Conservation (phyloP, 257 asterid genomes). For the Capsicum baccatum region DNA sequence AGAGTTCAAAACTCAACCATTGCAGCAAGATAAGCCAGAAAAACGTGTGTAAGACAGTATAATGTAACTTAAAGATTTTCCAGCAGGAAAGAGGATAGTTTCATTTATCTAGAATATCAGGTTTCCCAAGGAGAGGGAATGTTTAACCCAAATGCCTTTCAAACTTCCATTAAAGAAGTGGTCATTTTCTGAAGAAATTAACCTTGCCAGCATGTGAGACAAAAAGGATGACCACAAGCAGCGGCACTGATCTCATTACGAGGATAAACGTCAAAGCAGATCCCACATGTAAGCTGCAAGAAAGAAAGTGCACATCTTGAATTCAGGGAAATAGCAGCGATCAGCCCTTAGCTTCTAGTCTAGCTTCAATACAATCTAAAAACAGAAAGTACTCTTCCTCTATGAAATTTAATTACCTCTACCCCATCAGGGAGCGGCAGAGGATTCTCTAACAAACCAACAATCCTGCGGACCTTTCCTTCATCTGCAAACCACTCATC, state of each 20-base stretch:
- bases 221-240: constrained; percentile 93
- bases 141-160: background rate
- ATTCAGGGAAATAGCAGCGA: constrained; percentile 3
- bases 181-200: constrained; percentile 17
- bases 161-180: constrained; percentile 19
- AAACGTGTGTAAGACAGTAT: background rate
- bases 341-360: background rate
- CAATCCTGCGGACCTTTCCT: constrained; percentile 79
- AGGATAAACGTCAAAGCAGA: constrained; percentile 81
- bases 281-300: constrained; percentile 91
- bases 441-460: constrained; percentile 79
- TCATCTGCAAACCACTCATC: constrained; percentile 98
- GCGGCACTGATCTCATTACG: constrained; percentile 64
- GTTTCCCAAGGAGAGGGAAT: background rate
- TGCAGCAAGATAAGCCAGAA: background rate
- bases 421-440: constrained; percentile 59
- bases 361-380: constrained; percentile 17
- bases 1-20: constrained; percentile 5
- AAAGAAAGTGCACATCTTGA: constrained; percentile 10
- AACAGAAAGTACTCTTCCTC: background rate
- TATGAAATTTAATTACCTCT: constrained; percentile 60
- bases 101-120: constrained; percentile 1
- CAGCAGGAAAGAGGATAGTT: background rate
- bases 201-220: constrained; percentile 89
- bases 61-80: background rate